Base-by-base conservation (phyloP, 2,329 filamentous ascomycete species). In the Juglanconis sp. region DNA sequence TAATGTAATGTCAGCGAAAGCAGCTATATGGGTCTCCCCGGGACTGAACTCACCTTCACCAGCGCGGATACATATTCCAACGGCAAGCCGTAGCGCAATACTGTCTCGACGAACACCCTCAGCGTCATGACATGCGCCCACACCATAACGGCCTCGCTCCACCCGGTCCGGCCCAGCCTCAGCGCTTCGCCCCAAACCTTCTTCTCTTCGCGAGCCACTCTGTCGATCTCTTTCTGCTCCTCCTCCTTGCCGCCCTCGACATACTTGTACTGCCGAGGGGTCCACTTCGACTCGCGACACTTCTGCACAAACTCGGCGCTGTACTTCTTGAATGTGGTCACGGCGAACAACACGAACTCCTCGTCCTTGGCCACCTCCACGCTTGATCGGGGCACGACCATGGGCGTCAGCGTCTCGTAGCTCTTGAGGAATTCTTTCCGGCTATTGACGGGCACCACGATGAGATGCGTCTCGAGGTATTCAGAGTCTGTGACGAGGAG, bases 41-140 rank as follows among this genome's bases (percentile, higher is more conserved):
- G 15, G n/a, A 30, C 35, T 5, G 11, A 38, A 71, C 85, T 67
- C 83, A 96, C 93, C 87, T 91, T 88, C 64, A 98, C 80, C 66
- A 97, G 77, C 15, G 88, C 91, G 67, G 89, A 90, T 53, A 96
- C 88, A 74, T 94, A 99, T 68, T 96, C 90, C 65, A 97, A 77
- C 52, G 95, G 95, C 68, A 99, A 76, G 34, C 95, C 95, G 71
- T 99, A 99, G 66, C 95, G 87, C 71, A 99, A 79, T n/a, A 99
- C 95, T 5, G 93, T 96, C 81, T 99, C 95, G 24, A 99, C 95
- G 75, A 98, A 99, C 24, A 98, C 93, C 57, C 95, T 83, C 69
- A 99, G 77, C 6, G 93, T 90, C 70, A 98, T 81, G 34, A 96
- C 90, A 72, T 99, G 95, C 53, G 96, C 84, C 92, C 93, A 96